A percentile compares a stretch with the other conserved stretches of the same genome.
phyloP scores from a whole-genome alignment of 2,329 filamentous ascomycete species.

The Alternaria atra region DNA sequence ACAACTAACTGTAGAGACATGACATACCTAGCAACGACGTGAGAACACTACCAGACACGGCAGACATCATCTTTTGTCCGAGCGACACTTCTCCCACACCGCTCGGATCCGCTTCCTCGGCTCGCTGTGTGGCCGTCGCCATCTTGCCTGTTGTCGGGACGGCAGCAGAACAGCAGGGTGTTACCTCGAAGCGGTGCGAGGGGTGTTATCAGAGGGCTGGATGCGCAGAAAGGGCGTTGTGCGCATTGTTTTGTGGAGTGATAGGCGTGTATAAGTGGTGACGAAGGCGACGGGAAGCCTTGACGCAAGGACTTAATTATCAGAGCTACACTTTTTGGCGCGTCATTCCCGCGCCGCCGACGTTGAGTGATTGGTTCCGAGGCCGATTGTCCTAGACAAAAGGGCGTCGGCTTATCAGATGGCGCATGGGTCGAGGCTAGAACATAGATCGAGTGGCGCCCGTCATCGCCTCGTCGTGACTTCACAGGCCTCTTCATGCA shows the following conservation, averaged over 20 bases:
- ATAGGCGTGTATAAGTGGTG: slow-evolving; percentile 24
- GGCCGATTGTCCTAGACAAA: slow-evolving; percentile 1
- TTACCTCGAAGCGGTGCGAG: slow-evolving; percentile 45
- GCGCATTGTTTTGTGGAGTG: slow-evolving; percentile 37
- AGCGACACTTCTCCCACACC: slow-evolving; percentile 74
- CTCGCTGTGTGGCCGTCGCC: slow-evolving; percentile 42
- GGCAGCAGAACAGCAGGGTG: slow-evolving; percentile 29
- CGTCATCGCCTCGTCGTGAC: slow-evolving; percentile 18
- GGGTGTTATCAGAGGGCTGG: slow-evolving; percentile 32
- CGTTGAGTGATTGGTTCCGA: slow-evolving; percentile 12
- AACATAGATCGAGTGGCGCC: slow-evolving; percentile 11
- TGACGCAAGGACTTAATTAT: slow-evolving; percentile 22
- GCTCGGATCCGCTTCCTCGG: slow-evolving; percentile 54
- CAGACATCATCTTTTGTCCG: slow-evolving; percentile 92
- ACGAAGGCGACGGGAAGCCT: slow-evolving; percentile 33
- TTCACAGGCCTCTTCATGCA: slow-evolving; percentile 8
- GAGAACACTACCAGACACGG: slow-evolving; percentile 86
- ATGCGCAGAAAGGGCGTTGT: slow-evolving; percentile 33
- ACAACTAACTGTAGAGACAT: not conserved
- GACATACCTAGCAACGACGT: slow-evolving; percentile 75
- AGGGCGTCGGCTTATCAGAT: slow-evolving; percentile 37
- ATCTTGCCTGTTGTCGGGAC: slow-evolving; percentile 29
- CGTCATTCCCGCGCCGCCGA: slow-evolving; percentile 18
- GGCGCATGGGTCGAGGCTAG: slow-evolving; percentile 12
- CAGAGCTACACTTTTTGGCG: slow-evolving; percentile 22